phyloP scores from a whole-genome alignment of 2,329 filamentous ascomycete species.

The Fusarium begoniae region DNA sequence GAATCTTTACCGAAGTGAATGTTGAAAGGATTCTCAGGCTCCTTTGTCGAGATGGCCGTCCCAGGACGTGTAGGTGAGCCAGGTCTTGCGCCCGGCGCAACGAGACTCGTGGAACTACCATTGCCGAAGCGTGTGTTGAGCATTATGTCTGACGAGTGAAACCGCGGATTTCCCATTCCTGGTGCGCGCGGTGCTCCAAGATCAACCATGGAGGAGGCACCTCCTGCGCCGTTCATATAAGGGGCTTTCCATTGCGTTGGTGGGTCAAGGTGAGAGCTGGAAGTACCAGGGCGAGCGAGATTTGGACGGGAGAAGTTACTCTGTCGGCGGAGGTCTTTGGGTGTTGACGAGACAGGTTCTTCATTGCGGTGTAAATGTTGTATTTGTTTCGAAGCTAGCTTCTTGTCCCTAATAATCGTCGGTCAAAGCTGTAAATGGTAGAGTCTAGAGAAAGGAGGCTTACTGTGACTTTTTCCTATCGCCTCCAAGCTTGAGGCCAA shows the following conservation, averaged over 20 bases:
- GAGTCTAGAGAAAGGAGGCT: constrained; percentile 20
- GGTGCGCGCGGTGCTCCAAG: constrained; percentile 47
- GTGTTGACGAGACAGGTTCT: background rate
- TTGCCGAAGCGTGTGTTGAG: constrained; percentile 50
- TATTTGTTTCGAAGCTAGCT: constrained; percentile 20
- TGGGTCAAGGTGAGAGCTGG: constrained; percentile 46
- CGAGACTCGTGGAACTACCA: constrained; percentile 49
- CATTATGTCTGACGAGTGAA: constrained; percentile 52
- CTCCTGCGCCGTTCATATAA: constrained; percentile 48
- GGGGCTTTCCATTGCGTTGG: constrained; percentile 46
- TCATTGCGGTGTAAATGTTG: constrained; percentile 21
- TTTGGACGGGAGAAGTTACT: constrained; percentile 50
- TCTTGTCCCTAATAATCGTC: constrained; percentile 31
- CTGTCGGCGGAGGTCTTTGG: constrained; percentile 45
- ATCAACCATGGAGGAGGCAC: constrained; percentile 57
- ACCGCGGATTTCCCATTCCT: constrained; percentile 37
- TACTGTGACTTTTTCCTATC: constrained; percentile 67
- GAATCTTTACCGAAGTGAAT: constrained; percentile 53
- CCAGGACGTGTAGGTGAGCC: constrained; percentile 46
- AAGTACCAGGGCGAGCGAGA: constrained; percentile 53
- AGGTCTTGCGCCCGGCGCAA: constrained; percentile 41
- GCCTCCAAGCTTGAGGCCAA: constrained; percentile 64
- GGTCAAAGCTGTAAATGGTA: background rate
- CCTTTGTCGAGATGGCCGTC: constrained; percentile 47
- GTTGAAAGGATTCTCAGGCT: constrained; percentile 59